Percentiles rank a stretch among this genome's conserved stretches.
Evolutionary conservation across 257 asterid species (phyloP).

Genomic region (Solanum chmielewskii): DNA sequence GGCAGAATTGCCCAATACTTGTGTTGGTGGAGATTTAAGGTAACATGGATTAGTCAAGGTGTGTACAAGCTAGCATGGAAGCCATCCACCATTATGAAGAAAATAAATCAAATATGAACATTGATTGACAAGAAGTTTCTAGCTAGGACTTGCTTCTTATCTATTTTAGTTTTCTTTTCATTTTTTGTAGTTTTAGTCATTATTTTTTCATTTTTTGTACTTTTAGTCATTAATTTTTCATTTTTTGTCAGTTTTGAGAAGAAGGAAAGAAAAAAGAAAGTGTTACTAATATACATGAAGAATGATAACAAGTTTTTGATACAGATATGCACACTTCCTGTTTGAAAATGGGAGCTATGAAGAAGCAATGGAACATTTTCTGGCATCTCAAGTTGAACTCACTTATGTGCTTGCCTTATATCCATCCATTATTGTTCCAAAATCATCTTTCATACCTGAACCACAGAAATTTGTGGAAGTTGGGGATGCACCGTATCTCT

Average conservation of each 20-base stretch:
- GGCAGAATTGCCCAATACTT: neutral
- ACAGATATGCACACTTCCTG: constrained; percentile 90
- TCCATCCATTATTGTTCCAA: constrained; percentile 78
- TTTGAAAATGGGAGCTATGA: constrained; percentile 88
- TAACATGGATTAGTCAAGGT: neutral
- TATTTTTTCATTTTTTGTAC: neutral
- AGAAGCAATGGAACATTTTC: constrained; percentile 96
- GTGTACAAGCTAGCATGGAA: neutral
- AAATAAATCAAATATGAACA: neutral
- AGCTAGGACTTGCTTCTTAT: neutral
- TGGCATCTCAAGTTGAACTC: constrained; percentile 93
- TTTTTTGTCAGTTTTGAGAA: too few species aligned
- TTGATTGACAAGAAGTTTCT: neutral
- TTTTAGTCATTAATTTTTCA: neutral
- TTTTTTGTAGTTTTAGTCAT: neutral
- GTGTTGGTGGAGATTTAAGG: neutral
- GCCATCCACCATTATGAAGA: neutral
- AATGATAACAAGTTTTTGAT: constrained; percentile 5
- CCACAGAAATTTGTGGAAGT: constrained; percentile 62
- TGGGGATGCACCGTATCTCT: constrained; percentile 47
- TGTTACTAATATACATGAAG: neutral
- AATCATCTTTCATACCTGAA: constrained; percentile 73
- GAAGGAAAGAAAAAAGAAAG: neutral
- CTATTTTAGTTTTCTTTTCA: neutral
- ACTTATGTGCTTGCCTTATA: constrained; percentile 72